These are phyloP conservation scores for Boeremia lycopersici DNA, from an alignment of 2,329 filamentous ascomycete genomes.

Conservation along the genomic window DNA sequence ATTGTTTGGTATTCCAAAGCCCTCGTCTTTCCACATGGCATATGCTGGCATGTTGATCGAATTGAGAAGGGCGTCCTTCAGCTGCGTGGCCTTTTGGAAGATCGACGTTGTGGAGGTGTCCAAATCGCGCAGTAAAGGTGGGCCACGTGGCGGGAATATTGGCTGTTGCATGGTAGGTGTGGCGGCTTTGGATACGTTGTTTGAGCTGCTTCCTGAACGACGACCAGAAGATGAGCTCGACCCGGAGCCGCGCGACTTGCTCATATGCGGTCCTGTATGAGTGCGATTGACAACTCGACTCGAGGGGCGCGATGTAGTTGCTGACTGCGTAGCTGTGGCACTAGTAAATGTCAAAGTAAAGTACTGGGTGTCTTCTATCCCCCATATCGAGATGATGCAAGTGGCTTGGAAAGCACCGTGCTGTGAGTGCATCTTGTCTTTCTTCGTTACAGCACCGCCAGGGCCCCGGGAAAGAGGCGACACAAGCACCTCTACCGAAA, in stretches of 20 bases:
- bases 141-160: slow-evolving; percentile 70
- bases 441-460: slow-evolving; percentile 18
- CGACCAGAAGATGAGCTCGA: slow-evolving; percentile 50
- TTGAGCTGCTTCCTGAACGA: slow-evolving; percentile 40
- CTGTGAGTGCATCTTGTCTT: slow-evolving; percentile 22
- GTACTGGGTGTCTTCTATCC: slow-evolving; percentile 70
- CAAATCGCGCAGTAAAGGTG: slow-evolving; percentile 59
- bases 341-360: slow-evolving; percentile 78
- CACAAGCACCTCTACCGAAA: slow-evolving; percentile 71
- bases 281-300: slow-evolving; percentile 53
- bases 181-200: slow-evolving; percentile 47
- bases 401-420: slow-evolving; percentile 62
- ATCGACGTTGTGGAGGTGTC: slow-evolving; percentile 66
- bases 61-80: slow-evolving; percentile 80
- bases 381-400: slow-evolving; percentile 79
- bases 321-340: slow-evolving; percentile 42
- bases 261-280: slow-evolving; percentile 39
- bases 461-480: slow-evolving; percentile 47
- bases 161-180: slow-evolving; percentile 64
- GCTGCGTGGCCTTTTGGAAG: slow-evolving; percentile 72
- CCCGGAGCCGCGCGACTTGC: slow-evolving; percentile 43
- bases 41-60: slow-evolving; percentile 76
- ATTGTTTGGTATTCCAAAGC: slow-evolving; percentile 74
- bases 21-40: slow-evolving; percentile 80
- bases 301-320: slow-evolving; percentile 27